Evolutionary conservation across 805 yeast species (phyloP), one percentile per base, ranked within the genome.

Genomic region (Kuraishia borneana): DNA sequence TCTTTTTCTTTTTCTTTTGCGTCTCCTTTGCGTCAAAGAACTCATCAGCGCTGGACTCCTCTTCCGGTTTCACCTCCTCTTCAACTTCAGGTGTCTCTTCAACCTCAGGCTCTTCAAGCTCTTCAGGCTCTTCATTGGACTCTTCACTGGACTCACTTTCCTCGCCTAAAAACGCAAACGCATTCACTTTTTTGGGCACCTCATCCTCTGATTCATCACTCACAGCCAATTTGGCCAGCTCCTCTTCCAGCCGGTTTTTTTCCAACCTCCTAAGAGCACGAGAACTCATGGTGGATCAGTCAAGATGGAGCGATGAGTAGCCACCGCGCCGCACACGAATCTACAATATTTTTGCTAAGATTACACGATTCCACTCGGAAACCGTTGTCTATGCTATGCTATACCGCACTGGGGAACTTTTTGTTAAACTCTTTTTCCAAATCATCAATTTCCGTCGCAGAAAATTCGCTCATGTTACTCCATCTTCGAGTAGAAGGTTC

Each of bases 321-420:
- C 10, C 23, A 7, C 23, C 23, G 10, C 9, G 9, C 9, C 23
- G 9, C 23, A 10, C 9, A 21, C 7, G 10, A 21, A 21, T 10
- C 23, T 21, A 25, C 28, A 21, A 21, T 21, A 21, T 21, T 25
- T 13, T n/a, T n/a, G n/a, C n/a, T n/a, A n/a, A n/a, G n/a, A n/a
- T n/a, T n/a, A n/a, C n/a, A n/a, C n/a, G n/a, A n/a, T n/a, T n/a
- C n/a, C n/a, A n/a, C n/a, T n/a, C n/a, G n/a, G n/a, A n/a, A n/a
- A n/a, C n/a, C n/a, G n/a, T n/a, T n/a, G n/a, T n/a, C n/a, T n/a
- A n/a, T n/a, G n/a, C n/a, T n/a, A n/a, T n/a, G n/a, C n/a, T 44
- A 73, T 16, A 73, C 64, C 34, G 72, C 71, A 51, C 77, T 73
- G 6, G 87, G 87, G 40, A 70, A 78, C 37, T 74, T 60, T 43